Percentiles rank a stretch among this genome's conserved stretches.
Evolutionary conservation across 108 stramenopile genomes (phyloP).

Genomic region (Discostella stelligeroides): DNA sequence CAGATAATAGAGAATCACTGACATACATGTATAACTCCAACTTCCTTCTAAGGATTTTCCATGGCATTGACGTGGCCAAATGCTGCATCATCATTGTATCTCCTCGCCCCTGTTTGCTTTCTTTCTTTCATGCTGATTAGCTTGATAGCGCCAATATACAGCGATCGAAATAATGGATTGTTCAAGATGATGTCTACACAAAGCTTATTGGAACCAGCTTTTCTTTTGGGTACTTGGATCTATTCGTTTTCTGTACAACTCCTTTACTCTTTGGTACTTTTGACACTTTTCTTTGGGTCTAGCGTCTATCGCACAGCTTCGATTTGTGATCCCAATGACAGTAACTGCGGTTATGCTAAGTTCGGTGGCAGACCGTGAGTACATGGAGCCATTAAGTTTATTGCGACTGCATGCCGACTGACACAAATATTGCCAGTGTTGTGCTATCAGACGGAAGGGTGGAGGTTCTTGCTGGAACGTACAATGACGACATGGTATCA

Average conservation of each 20-base stretch:
- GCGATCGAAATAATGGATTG: conserved; percentile 39
- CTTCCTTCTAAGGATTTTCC: conserved; percentile 41
- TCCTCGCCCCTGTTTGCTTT: conserved; percentile 30
- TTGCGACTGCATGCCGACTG: not conserved
- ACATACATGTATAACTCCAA: no score
- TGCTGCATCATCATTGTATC: conserved; percentile 5
- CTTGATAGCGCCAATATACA: conserved; percentile 52
- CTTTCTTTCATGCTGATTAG: conserved; percentile 47
- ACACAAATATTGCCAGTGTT: not conserved
- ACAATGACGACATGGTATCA: conserved; percentile 36
- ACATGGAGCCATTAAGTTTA: not conserved
- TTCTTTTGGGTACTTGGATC: conserved; percentile 39
- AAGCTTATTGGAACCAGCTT: conserved; percentile 46
- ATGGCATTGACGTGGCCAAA: conserved; percentile 9
- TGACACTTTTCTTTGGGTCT: conserved; percentile 49
- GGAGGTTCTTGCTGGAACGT: conserved; percentile 10
- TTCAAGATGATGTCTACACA: conserved; percentile 58
- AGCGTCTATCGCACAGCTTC: conserved; percentile 34
- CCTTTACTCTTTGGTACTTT: conserved; percentile 39
- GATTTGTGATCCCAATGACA: conserved; percentile 8
- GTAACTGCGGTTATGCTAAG: conserved; percentile 11
- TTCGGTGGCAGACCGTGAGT: conserved; percentile 31
- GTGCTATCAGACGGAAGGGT: not conserved
- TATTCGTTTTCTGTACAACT: conserved; percentile 51
- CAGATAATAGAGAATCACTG: not conserved